Conservation (phyloP, 2,329 filamentous ascomycete species). For the Pestalotiopsis sp. region DNA sequence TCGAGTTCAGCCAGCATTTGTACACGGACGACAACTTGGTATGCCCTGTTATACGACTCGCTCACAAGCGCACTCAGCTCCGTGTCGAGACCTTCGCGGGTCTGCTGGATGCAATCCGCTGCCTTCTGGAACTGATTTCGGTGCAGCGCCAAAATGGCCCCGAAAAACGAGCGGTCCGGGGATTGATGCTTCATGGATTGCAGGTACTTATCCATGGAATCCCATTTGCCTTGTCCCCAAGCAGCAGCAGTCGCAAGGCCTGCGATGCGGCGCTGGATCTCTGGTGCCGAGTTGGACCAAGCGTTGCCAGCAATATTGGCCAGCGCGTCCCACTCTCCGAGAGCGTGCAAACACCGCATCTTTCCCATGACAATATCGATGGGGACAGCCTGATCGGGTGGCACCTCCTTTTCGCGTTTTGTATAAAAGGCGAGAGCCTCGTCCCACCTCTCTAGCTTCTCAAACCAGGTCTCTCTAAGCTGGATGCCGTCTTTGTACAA, state of each 20-base stretch:
- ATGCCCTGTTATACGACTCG: slow-evolving; percentile 96
- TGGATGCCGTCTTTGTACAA: slow-evolving; percentile 91
- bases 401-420: slow-evolving; percentile 73
- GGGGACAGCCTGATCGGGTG: slow-evolving; percentile 56
- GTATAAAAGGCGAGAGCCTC: slow-evolving; percentile 93
- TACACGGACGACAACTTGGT: slow-evolving; percentile 95
- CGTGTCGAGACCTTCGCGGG: slow-evolving; percentile 89
- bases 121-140: slow-evolving; percentile 95
- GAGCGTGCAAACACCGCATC: slow-evolving; percentile 95
- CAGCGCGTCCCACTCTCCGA: slow-evolving; percentile 95
- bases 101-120: slow-evolving; percentile 83
- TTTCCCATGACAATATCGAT: slow-evolving; percentile 99
- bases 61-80: slow-evolving; percentile 95
- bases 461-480: slow-evolving; percentile 97
- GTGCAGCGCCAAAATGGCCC: slow-evolving; percentile 91
- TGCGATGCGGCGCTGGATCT: slow-evolving; percentile 88
- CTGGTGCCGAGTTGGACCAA: slow-evolving; percentile 85
- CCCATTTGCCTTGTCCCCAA: slow-evolving; percentile 96
- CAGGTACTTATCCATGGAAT: slow-evolving; percentile 96
- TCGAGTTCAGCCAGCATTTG: slow-evolving; percentile 99
- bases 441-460: slow-evolving; percentile 97
- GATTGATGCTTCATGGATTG: slow-evolving; percentile 92
- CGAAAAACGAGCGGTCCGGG: slow-evolving; percentile 95
- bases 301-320: slow-evolving; percentile 87
- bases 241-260: slow-evolving; percentile 92